Evolutionary conservation across 2,329 filamentous ascomycete species (phyloP), one percentile per base, ranked within the genome.

Genomic region (Ceratocystiopsis minuta): DNA sequence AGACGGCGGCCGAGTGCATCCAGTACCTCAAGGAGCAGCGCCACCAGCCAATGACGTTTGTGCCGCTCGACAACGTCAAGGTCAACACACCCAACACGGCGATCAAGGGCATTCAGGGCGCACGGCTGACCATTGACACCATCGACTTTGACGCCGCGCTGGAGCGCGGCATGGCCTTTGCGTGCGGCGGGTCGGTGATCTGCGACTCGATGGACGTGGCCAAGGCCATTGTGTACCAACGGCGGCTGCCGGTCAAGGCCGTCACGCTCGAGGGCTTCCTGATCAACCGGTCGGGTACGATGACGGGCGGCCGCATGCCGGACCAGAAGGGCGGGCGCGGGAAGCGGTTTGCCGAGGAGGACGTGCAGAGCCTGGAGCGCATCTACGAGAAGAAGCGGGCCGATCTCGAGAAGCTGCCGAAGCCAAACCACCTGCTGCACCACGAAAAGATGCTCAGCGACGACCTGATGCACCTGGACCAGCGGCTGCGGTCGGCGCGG

Each of bases 41-140:
- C 43, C 78, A 82, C 42, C 74, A 81, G 7, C 84, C 87, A 44
- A 84, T 90, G 61, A 95, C 85, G 1, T 96, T 98, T 58, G 87
- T 96, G 48, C 90, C 90, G 1, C 69, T 98, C 16, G 90, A 98
- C 64, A 95, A 93, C 41, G 94, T 98, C 57, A 92, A 96, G 54
- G 87, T 95, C 55, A 87, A 84, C 57, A 78, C 84, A 12, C 75
- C 90, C 45, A 93, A 93, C 56, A 82, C 85, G 6, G 87, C 84
- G 45, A 67, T 98, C 49, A 95, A 95, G 60, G 84, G 86, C 24
- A 80, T 94, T 57, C 72, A 83, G 43, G 81, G 83, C 34, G 84
- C 82, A 59, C 77, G 88, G 9, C 71, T 95, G 44, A 92, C 88
- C 0, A 93, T 98, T 48, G 90, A 98, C 57, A 92, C 86, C 0